Base-by-base conservation (phyloP, 2,329 filamentous ascomycete genomes). In the Emmonsiellopsis sp. region DNA sequence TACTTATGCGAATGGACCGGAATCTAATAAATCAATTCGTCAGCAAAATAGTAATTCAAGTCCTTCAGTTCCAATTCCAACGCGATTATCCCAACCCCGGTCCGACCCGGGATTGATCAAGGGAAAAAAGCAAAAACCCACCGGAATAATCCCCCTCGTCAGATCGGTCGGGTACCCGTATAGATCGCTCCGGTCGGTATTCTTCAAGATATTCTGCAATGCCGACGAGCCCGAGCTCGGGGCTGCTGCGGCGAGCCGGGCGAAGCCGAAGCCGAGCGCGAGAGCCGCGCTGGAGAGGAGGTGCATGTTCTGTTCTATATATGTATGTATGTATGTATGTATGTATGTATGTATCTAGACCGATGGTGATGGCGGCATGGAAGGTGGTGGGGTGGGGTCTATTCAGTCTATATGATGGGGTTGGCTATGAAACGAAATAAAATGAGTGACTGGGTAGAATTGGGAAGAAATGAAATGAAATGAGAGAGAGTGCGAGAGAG, bases 111-210 rank as follows among this genome's bases (percentile, higher is more conserved):
- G n/a, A n/a, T n/a, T n/a, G n/a, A n/a, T n/a, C n/a, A n/a, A n/a
- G n/a, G n/a, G n/a, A n/a, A 52, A 26, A 34, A 15, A 35, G 20
- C 26, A n/a, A 38, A 26, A 30, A 70, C 72, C 61, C 61, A 79
- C 77, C 41, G 81, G 81, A 32, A 82, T 61, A 56, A 84, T 81
- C 1, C 75, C 79, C 55, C 80, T 73, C 1, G 81, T 84, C 16
- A 84, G 70, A 61, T 81, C 78, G 0, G 81, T 84, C 0, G 81
- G 81, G 66, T 84, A 84, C 15, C 65, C 73, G 65, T 83, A 83
- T 16, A 77, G 69, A 8, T 73, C 67, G 46, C 73, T 75, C 20
- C 71, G 66, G 59, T 80, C 73, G 5, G 79, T 80, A 59, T 81
- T 76, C 52, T 73, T 70, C 50, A 84, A 64, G 50, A 84, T 78